These are phyloP conservation scores for Chrysoporthe cubensis DNA, from an alignment of 2,329 filamentous ascomycete genomes.

Conservation along the genomic window DNA sequence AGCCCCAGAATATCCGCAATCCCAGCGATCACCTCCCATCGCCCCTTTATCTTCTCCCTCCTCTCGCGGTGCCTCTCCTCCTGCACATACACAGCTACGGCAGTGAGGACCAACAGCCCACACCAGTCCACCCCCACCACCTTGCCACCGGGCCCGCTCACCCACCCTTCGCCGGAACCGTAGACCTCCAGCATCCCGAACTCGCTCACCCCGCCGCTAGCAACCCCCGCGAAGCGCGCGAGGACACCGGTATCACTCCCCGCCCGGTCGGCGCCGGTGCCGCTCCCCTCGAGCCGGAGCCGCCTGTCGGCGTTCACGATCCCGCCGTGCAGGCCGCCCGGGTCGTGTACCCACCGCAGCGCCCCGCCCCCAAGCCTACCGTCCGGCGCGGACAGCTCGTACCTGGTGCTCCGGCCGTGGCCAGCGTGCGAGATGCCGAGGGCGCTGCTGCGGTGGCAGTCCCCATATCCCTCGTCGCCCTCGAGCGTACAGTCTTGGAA, in stretches of 20 bases:
- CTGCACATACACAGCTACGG: slow-evolving; percentile 12
- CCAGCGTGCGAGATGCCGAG: not conserved
- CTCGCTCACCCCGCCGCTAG: slow-evolving; percentile 5
- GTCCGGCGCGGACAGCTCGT: not conserved
- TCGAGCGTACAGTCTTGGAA: not conserved
- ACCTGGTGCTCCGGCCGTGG: not conserved
- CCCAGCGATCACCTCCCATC: not conserved
- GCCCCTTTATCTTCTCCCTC: slow-evolving; percentile 3
- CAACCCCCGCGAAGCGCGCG: slow-evolving; percentile 11
- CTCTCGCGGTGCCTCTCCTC: slow-evolving; percentile 19
- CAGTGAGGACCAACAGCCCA: slow-evolving; percentile 11
- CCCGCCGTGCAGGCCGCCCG: not conserved
- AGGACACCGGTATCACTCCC: not conserved
- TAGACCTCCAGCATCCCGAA: slow-evolving; percentile 19
- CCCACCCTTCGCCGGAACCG: not conserved
- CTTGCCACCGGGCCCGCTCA: not conserved
- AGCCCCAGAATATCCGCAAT: not conserved
- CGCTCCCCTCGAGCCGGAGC: not conserved
- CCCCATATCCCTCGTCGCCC: not conserved
- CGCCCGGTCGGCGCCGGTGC: not conserved
- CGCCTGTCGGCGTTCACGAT: not conserved
- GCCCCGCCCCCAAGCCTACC: not conserved
- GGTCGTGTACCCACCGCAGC: not conserved
- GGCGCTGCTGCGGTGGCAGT: not conserved
- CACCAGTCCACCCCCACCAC: slow-evolving; percentile 5